Percentiles rank a stretch among this genome's conserved stretches.
Evolutionary conservation across 345 rosid genomes (phyloP).

Genomic region (Murraya koenigii): DNA sequence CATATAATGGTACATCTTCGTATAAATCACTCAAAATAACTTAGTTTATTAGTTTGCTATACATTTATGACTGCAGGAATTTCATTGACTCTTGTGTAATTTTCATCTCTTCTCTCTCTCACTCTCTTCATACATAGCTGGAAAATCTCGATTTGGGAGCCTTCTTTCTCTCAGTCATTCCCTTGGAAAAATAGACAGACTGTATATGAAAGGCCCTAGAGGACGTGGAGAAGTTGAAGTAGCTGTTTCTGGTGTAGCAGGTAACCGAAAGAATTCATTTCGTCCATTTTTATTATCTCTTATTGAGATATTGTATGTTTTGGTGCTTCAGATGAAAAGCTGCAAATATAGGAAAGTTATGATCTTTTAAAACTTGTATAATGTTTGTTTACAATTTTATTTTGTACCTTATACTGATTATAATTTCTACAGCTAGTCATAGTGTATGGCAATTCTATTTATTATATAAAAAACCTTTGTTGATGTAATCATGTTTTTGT

Average conservation of each 20-base stretch:
- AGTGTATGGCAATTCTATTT: too few relatives aligned
- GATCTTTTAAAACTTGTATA: neutral
- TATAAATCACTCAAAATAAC: neutral
- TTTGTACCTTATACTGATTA: too few relatives aligned
- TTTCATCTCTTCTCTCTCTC: constrained; percentile 4
- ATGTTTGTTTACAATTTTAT: neutral
- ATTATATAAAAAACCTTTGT: too few relatives aligned
- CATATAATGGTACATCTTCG: constrained; percentile 70
- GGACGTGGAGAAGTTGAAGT: constrained; percentile 99
- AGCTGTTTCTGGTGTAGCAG: constrained; percentile 91
- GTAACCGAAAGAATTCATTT: constrained; percentile 28
- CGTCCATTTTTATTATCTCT: neutral
- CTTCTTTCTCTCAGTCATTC: constrained; percentile 71
- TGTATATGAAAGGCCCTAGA: constrained; percentile 97
- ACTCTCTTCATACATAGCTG: constrained; percentile 41
- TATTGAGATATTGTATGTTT: neutral
- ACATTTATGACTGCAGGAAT: neutral
- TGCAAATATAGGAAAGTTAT: neutral
- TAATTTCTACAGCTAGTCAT: too few relatives aligned
- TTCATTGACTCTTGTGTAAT: neutral
- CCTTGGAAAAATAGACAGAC: constrained; percentile 75
- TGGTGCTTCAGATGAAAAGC: neutral
- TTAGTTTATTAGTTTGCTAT: neutral
- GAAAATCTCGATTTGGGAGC: constrained; percentile 80
- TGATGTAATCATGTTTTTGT: too few relatives aligned